Percentiles rank a stretch among this genome's conserved stretches.
phyloP scores from a whole-genome alignment of 148 eudicot species.

The Polygonum aviculare region DNA sequence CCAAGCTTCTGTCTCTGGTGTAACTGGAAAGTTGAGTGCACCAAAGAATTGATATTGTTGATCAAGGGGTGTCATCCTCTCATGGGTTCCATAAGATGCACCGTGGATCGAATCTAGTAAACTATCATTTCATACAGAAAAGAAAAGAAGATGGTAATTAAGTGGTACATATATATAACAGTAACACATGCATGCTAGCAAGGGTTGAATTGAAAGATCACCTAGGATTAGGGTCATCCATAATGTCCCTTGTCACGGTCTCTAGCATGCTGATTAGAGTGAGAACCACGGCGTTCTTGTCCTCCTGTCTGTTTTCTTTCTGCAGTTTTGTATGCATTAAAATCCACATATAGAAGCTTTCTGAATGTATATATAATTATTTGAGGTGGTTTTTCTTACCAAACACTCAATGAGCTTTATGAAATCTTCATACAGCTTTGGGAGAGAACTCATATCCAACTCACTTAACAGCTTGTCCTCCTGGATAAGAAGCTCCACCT shows the following conservation, averaged over 20 bases:
- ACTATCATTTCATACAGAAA: constrained; percentile 19
- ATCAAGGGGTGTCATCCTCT: constrained; percentile 43
- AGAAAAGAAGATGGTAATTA: neutral
- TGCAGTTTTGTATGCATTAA: constrained; percentile 13
- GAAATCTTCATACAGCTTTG: constrained; percentile 43
- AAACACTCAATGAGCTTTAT: constrained; percentile 47
- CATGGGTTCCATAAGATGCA: constrained; percentile 39
- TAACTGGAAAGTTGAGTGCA: constrained; percentile 44
- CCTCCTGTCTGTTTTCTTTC: constrained; percentile 45
- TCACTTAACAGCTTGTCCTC: constrained; percentile 33
- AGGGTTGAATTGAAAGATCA: constrained; percentile 8
- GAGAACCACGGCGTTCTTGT: constrained; percentile 50
- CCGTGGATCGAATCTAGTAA: constrained; percentile 54
- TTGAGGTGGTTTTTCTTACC: constrained; percentile 23
- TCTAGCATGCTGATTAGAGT: constrained; percentile 57
- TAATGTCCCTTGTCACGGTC: constrained; percentile 60
- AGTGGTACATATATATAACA: neutral
- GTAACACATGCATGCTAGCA: no score
- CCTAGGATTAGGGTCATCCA: constrained; percentile 47
- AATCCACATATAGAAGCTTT: neutral
- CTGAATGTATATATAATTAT: neutral
- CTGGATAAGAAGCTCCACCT: constrained; percentile 38
- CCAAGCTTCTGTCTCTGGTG: constrained; percentile 53
- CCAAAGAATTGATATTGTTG: constrained; percentile 39
- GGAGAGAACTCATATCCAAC: constrained; percentile 45